These are phyloP conservation scores for Lanzia echinophila DNA, from an alignment of 2,329 filamentous ascomycete species.

Conservation along the genomic window DNA sequence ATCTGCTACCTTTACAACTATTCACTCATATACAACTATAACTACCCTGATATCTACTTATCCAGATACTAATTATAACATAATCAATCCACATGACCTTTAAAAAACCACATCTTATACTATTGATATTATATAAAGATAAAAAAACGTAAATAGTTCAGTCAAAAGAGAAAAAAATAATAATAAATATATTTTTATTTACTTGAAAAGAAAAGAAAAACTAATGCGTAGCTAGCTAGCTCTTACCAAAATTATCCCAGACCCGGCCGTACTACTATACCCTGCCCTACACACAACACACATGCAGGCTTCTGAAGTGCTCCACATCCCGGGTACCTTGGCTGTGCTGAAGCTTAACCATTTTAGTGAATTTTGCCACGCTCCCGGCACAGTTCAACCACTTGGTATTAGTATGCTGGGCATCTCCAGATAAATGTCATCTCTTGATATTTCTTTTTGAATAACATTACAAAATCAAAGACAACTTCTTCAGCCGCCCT, in stretches of 20 bases:
- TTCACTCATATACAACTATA: no score
- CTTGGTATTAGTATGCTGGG: slow-evolving; percentile 24
- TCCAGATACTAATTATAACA: no score
- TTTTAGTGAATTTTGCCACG: slow-evolving; percentile 11
- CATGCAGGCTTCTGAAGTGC: slow-evolving; percentile 7
- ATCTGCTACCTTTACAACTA: no score
- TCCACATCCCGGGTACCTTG: slow-evolving; percentile 13
- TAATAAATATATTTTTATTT: no score
- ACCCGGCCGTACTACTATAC: slow-evolving; percentile 4
- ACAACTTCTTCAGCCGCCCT: slow-evolving; percentile 2
- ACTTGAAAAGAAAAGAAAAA: no score
- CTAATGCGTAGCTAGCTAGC: no score
- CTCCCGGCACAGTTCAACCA: slow-evolving; percentile 20
- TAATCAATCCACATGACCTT: no score
- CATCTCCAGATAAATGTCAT: slow-evolving; percentile 22
- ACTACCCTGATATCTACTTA: no score
- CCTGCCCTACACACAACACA: slow-evolving; percentile 8
- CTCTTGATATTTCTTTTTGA: slow-evolving; percentile 11
- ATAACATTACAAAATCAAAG: slow-evolving; percentile 3
- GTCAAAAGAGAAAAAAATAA: no score
- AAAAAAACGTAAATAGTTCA: no score
- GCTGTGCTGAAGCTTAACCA: slow-evolving; percentile 13
- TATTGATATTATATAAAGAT: no score
- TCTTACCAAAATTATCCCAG: slow-evolving; percentile 8
- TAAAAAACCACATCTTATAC: no score